These are phyloP conservation scores for Acidiella bohemica DNA, from an alignment of 495 filamentous ascomycete genomes.

Conservation along the genomic window DNA sequence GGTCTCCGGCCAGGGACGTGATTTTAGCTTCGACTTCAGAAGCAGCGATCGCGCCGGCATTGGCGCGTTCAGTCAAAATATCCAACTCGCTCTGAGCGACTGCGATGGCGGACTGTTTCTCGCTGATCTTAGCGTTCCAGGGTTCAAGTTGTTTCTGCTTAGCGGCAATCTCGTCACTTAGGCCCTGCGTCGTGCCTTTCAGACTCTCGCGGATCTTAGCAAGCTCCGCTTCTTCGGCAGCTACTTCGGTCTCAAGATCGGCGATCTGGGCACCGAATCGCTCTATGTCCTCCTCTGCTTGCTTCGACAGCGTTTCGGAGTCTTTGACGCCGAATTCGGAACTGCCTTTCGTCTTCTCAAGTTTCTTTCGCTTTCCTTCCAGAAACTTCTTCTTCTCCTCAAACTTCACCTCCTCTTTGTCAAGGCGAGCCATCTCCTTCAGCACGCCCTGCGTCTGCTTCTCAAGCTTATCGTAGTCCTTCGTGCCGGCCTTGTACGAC, in stretches of 20 bases:
- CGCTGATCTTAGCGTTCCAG: slow-evolving; percentile 92
- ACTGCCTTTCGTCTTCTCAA: slow-evolving; percentile 73
- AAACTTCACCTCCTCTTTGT: slow-evolving; percentile 92
- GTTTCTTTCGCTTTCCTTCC: slow-evolving; percentile 76
- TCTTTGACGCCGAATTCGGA: slow-evolving; percentile 57
- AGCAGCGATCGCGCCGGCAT: slow-evolving; percentile 67
- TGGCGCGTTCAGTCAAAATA: slow-evolving; percentile 76
- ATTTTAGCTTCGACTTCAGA: slow-evolving; percentile 78
- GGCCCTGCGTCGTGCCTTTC: slow-evolving; percentile 87
- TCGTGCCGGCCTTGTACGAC: slow-evolving; percentile 63
- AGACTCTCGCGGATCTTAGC: slow-evolving; percentile 63
- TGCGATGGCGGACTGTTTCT: slow-evolving; percentile 84
- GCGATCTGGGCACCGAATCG: slow-evolving; percentile 56
- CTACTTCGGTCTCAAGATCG: slow-evolving; percentile 58
- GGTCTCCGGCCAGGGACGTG: slow-evolving; percentile 51
- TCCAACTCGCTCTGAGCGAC: slow-evolving; percentile 89
- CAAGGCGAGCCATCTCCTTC: slow-evolving; percentile 82
- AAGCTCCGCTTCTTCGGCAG: slow-evolving; percentile 69
- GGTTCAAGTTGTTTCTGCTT: slow-evolving; percentile 94
- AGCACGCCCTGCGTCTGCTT: slow-evolving; percentile 64
- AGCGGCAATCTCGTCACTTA: slow-evolving; percentile 78
- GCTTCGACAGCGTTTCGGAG: slow-evolving; percentile 61
- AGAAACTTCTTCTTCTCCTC: slow-evolving; percentile 96
- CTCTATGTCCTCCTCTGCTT: slow-evolving; percentile 63
- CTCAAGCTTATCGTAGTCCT: slow-evolving; percentile 71